Evolutionary conservation across 1,284 basidiomycete species (phyloP).

Genomic region (Heterobasidion occidentale): DNA sequence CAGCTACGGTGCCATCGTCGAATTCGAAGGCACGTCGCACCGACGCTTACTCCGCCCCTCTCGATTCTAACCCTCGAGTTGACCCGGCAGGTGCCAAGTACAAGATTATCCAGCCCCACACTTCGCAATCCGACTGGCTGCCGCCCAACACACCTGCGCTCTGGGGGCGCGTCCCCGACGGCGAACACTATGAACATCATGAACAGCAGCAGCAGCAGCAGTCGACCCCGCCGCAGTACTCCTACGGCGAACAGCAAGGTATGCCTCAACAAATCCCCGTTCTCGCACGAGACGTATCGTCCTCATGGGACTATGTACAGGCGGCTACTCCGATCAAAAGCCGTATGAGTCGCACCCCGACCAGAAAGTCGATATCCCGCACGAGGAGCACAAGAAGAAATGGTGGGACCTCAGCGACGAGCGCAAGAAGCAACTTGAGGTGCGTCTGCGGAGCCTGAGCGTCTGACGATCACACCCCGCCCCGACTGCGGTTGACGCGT

Average conservation of each 20-base stretch:
- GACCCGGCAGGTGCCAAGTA: slow-evolving; percentile 41
- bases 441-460: slow-evolving; percentile 15
- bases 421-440: slow-evolving; percentile 53
- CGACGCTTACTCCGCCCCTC: background rate
- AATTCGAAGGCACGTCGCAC: slow-evolving; percentile 39
- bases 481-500: background rate
- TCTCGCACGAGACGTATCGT: background rate
- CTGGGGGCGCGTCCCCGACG: slow-evolving; percentile 47
- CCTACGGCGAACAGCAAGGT: slow-evolving; percentile 5
- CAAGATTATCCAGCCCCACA: slow-evolving; percentile 65
- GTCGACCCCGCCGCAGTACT: slow-evolving; percentile 10
- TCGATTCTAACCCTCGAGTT: too few relatives aligned
- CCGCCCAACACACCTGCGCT: slow-evolving; percentile 55
- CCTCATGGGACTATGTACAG: slow-evolving; percentile 1
- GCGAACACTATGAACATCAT: slow-evolving; percentile 16
- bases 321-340: slow-evolving; percentile 1
- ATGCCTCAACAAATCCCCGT: background rate
- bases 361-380: slow-evolving; percentile 6
- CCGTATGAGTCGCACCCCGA: background rate
- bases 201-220: slow-evolving; percentile 21
- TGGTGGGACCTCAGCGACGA: slow-evolving; percentile 50
- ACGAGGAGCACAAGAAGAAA: slow-evolving; percentile 44
- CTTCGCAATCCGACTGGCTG: slow-evolving; percentile 60
- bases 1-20: slow-evolving; percentile 44
- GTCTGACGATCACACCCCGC: background rate